Evolutionary conservation across 2,329 filamentous ascomycete genomes (phyloP), one percentile per base, ranked within the genome.

Genomic region (Myriosclerotinia duriaeana): DNA sequence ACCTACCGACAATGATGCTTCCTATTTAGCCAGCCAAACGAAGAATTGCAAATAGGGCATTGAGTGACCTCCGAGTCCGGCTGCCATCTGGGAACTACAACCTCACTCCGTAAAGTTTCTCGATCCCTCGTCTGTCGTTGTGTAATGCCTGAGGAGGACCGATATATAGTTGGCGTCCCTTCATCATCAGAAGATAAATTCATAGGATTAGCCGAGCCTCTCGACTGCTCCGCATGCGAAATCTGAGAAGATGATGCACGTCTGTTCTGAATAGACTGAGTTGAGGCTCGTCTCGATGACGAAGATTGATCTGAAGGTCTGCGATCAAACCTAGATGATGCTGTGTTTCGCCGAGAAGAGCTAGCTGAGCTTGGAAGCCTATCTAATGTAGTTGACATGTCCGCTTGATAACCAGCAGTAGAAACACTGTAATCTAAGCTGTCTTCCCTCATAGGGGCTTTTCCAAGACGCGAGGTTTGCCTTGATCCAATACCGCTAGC

Each of bases 1-100:
- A 78, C 85, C 58, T 80, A 89, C 85, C 93, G 87, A 83, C 94
- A 98, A 76, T 98, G 94, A 79, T 98, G 94, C 76, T 96, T 96
- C 69, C 94, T 85, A 75, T 92, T 88, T 80, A 92, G 53, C 72
- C 70, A 70, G 76, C 86, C 91, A 75, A 98, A 98, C 58, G 88
- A 85, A 0, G 85, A 85, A 63, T 82, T 81, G 76, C 94, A 98
- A 67, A 97, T 96, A 2, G 93, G 92, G 76, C 94, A 98, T 69
- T 87, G 84, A 1, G 87, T 87, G 14, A 91, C 92, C 72, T 96
- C 92, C 5, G 85, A 82, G 78, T 98, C 94, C 5, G 93, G 90
- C 79, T 97, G 93, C 94, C 94, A 98, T 66, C 83, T 83, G 1
- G 93, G 93, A 52, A 93, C 79, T 22, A 84, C 78, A 69, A 90